These are phyloP conservation scores for Bidens hawaiensis DNA, from an alignment of 140 eudicot genomes.

Conservation along the genomic window DNA sequence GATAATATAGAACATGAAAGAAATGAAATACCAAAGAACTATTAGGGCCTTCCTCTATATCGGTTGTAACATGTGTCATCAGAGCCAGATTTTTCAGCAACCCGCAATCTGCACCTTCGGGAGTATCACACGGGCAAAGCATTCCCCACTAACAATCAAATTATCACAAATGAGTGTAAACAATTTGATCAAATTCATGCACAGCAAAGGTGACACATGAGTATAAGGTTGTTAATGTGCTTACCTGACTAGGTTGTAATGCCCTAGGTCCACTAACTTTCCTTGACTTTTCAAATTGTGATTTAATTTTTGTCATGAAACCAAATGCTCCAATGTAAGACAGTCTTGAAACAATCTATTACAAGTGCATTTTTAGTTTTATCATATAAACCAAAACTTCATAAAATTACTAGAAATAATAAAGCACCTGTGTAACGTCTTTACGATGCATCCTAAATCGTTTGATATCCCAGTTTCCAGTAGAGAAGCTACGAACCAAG, in stretches of 20 bases:
- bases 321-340: constrained; percentile 79
- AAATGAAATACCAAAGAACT: constrained; percentile 56
- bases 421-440: constrained; percentile 86
- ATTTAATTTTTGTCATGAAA: constrained; percentile 69
- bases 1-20: no score
- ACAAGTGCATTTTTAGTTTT: constrained; percentile 10
- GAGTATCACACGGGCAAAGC: constrained; percentile 99
- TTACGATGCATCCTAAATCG: constrained; percentile 72
- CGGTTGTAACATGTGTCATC: constrained; percentile 97
- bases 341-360: constrained; percentile 75
- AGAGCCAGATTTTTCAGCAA: constrained; percentile 85
- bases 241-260: constrained; percentile 96
- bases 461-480: constrained; percentile 76
- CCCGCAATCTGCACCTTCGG: constrained; percentile 98
- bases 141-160: constrained; percentile 80
- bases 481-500: constrained; percentile 73
- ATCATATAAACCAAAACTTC: background rate
- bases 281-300: constrained; percentile 92
- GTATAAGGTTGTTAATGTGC: background rate
- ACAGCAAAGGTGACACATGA: no score
- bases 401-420: background rate
- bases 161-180: constrained; percentile 7
- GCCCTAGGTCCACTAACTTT: constrained; percentile 99
- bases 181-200: background rate
- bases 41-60: constrained; percentile 84